Conservation (phyloP, 2,329 filamentous ascomycete genomes). For the Juglanconis oblonga region DNA sequence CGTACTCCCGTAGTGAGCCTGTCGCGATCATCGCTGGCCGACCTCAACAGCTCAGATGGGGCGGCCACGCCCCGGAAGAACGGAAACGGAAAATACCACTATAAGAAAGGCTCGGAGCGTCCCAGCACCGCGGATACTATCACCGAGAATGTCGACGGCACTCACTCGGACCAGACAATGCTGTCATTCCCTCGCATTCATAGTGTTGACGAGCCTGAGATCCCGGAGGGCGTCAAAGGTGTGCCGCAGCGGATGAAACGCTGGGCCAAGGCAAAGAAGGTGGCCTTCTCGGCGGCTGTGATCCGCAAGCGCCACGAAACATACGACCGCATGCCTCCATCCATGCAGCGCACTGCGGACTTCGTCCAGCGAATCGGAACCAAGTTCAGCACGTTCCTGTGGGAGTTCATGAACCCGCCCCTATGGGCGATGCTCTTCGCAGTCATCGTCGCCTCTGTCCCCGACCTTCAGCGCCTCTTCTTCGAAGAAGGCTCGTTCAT, state of each 20-base stretch:
- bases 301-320: conserved; percentile 22
- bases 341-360: conserved; percentile 35
- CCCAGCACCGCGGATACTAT: conserved; percentile 15
- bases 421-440: conserved; percentile 95
- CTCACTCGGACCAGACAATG: conserved; percentile 45
- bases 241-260: conserved; percentile 35
- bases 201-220: conserved; percentile 38
- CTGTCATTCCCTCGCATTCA: conserved; percentile 60
- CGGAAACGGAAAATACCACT: conserved; percentile 26
- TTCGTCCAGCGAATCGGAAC: conserved; percentile 31
- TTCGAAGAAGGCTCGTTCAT: conserved; percentile 88
- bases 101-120: conserved; percentile 20
- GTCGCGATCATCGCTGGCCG: conserved; percentile 45
- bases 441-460: conserved; percentile 87
- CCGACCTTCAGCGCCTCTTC: conserved; percentile 76
- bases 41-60: conserved; percentile 8
- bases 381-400: conserved; percentile 63
- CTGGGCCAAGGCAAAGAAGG: conserved; percentile 28
- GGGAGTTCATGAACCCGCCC: conserved; percentile 97
- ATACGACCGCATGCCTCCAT: conserved; percentile 38
- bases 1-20: conserved; percentile 51
- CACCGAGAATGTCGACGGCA: conserved; percentile 20
- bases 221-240: conserved; percentile 40
- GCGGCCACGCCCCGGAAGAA: conserved; percentile 29
- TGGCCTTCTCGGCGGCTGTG: conserved; percentile 9